phyloP scores from a whole-genome alignment of 495 filamentous ascomycete genomes.

The Geoglossum glabrum region DNA sequence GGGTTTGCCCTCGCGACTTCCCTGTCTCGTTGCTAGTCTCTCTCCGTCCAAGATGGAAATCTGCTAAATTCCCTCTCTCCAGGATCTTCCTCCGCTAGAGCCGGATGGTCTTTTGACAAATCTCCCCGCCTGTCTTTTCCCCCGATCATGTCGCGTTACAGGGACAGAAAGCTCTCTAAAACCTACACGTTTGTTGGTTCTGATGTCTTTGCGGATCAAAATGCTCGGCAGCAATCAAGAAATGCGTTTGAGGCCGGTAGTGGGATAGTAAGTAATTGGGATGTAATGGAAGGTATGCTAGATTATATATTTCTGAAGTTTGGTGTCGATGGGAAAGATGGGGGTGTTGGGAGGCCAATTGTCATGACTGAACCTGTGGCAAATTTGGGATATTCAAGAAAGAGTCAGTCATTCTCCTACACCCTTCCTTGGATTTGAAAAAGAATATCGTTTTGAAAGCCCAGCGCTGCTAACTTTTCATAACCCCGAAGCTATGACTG shows the following conservation, averaged over 20 bases:
- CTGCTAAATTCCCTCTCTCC: neutral
- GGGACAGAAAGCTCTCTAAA: constrained; percentile 76
- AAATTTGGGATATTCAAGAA: constrained; percentile 66
- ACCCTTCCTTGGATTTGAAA: neutral
- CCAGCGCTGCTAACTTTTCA: neutral
- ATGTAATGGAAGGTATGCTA: constrained; percentile 80
- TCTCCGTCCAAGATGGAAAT: neutral
- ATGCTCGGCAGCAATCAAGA: constrained; percentile 71
- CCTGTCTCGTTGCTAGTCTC: neutral
- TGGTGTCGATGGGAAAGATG: constrained; percentile 54
- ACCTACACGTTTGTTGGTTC: constrained; percentile 78
- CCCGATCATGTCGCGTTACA: constrained; percentile 80
- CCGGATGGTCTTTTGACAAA: constrained; percentile 84
- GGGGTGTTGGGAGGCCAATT: constrained; percentile 62
- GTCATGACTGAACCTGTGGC: constrained; percentile 94
- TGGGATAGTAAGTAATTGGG: constrained; percentile 90
- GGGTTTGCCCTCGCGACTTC: neutral
- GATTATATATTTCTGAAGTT: constrained; percentile 88
- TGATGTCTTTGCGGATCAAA: constrained; percentile 85
- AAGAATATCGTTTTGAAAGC: neutral
- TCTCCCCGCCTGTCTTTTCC: constrained; percentile 59
- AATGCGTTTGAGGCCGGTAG: constrained; percentile 79
- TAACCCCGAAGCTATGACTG: constrained; percentile 58
- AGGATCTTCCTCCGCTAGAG: constrained; percentile 78
- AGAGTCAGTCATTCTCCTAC: constrained; percentile 34